Evolutionary conservation across 2,329 filamentous ascomycete species (phyloP), one percentile per base, ranked within the genome.

Genomic region (Sporothrix phasma): DNA sequence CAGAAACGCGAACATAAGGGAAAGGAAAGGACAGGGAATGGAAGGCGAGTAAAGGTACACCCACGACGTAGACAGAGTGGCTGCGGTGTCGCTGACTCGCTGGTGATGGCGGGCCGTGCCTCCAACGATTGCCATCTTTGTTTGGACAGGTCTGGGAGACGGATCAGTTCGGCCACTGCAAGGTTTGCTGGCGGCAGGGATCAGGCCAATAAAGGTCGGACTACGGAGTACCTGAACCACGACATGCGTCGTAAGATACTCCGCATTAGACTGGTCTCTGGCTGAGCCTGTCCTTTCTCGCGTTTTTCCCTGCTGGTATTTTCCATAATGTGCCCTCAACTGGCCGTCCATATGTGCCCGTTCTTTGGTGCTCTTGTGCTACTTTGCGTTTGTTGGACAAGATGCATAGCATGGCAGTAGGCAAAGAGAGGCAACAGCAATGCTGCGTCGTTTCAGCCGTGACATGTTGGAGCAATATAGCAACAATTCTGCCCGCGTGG

Each of bases 151-250:
- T 22, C 34, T 13, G 1, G 10, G 34, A 43, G 54, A 22, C 37
- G 54, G 54, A n/a, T 58, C 37, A 22, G 15, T 58, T 43, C 31
- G 31, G 51, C 31, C 51, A 54, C 51, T 54, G 51, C 51, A 54
- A 54, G 54, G 43, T 58, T 43, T 58, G 54, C 54, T 58, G 37
- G 39, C 54, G 43, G 15, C 54, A 41, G 37, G 54, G 24, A 58
- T 58, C 54, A 43, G 34, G 37, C 54, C n/a, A n/a, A n/a, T n/a
- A n/a, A n/a, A n/a, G n/a, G n/a, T n/a, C n/a, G n/a, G n/a, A n/a
- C n/a, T n/a, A n/a, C n/a, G n/a, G n/a, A n/a, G n/a, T n/a, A n/a
- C n/a, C n/a, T n/a, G n/a, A n/a, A n/a, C n/a, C n/a, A n/a, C n/a
- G n/a, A n/a, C n/a, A n/a, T n/a, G n/a, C n/a, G n/a, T n/a, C n/a